Percentiles rank a stretch among this genome's conserved stretches.
Evolutionary conservation across 768 basidiomycete genomes (phyloP).

Genomic region (Zangia roseola): DNA sequence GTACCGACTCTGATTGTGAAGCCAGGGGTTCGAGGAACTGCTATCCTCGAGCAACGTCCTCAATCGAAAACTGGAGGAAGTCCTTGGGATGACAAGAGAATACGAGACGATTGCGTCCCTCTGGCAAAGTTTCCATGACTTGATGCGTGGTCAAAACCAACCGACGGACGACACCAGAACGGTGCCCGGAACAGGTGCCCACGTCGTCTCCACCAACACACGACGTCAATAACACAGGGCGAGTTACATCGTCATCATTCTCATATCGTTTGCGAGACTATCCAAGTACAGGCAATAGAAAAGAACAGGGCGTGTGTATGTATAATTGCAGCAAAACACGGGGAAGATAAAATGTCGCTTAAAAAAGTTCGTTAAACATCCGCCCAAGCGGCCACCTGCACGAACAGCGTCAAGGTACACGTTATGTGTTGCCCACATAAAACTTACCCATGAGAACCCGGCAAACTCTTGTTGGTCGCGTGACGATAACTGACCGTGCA

Average conservation of each 20-base stretch:
- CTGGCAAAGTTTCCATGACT: constrained; percentile 77
- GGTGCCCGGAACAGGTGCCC: constrained; percentile 69
- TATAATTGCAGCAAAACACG: constrained; percentile 36
- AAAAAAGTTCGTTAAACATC: constrained; percentile 41
- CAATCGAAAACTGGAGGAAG: constrained; percentile 91
- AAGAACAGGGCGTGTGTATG: constrained; percentile 25
- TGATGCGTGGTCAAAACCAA: constrained; percentile 59
- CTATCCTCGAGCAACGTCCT: constrained; percentile 81
- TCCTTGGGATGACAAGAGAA: constrained; percentile 88
- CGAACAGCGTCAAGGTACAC: neutral
- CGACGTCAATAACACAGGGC: constrained; percentile 23
- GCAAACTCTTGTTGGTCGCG: constrained; percentile 95
- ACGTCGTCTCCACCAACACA: constrained; percentile 44
- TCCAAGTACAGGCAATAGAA: constrained; percentile 38
- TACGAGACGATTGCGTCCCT: constrained; percentile 85
- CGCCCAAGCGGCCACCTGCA: constrained; percentile 52
- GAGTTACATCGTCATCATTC: constrained; percentile 21
- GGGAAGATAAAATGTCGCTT: constrained; percentile 27
- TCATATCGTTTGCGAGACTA: constrained; percentile 31
- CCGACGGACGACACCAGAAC: constrained; percentile 34
- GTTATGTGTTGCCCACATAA: neutral
- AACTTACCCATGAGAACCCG: constrained; percentile 89
- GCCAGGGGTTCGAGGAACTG: constrained; percentile 84
- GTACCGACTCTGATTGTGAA: neutral
- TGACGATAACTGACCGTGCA: constrained; percentile 87